Evolutionary conservation across 2,329 filamentous ascomycete species (phyloP).

Genomic region (Verticillium isaacii): DNA sequence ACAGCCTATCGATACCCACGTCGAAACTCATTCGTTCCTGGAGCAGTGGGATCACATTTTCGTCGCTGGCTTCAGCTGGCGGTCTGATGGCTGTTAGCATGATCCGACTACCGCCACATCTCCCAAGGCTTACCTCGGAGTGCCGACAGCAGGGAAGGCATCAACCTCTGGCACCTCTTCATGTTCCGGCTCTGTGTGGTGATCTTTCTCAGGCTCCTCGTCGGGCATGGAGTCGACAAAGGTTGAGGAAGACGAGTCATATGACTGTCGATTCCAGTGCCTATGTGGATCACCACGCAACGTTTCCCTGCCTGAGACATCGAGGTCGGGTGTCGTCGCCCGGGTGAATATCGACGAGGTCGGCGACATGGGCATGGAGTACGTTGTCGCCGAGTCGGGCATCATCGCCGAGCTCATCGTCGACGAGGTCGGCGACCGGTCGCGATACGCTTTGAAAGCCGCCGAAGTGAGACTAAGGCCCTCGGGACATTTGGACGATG

Average conservation of each 20-base stretch:
- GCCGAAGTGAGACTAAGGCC: slow-evolving; percentile 9
- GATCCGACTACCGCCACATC: not conserved
- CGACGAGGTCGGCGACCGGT: slow-evolving; percentile 31
- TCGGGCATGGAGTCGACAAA: slow-evolving; percentile 13
- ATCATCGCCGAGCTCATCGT: slow-evolving; percentile 29
- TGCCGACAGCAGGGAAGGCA: slow-evolving; percentile 4
- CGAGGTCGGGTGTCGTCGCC: slow-evolving; percentile 12
- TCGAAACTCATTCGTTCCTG: slow-evolving; percentile 12
- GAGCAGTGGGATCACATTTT: slow-evolving; percentile 1
- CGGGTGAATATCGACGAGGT: slow-evolving; percentile 13
- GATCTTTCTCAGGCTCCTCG: slow-evolving; percentile 18
- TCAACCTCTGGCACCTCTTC: slow-evolving; percentile 3
- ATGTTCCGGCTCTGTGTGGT: slow-evolving; percentile 8
- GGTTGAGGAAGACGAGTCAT: not conserved
- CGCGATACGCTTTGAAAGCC: slow-evolving; percentile 6
- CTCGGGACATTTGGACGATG: slow-evolving; percentile 9
- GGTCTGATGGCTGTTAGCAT: not conserved
- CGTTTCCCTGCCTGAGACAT: slow-evolving; percentile 8
- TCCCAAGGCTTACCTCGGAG: slow-evolving; percentile 5
- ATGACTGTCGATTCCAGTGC: not conserved
- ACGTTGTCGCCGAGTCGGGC: slow-evolving; percentile 32
- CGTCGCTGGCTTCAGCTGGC: not conserved
- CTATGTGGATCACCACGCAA: slow-evolving; percentile 8
- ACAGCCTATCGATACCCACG: slow-evolving; percentile 9
- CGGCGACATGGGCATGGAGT: slow-evolving; percentile 20